Percentiles rank a stretch among this genome's conserved stretches.
Conservation (phyloP, 2,329 filamentous ascomycete species). For the Capronia americana region DNA sequence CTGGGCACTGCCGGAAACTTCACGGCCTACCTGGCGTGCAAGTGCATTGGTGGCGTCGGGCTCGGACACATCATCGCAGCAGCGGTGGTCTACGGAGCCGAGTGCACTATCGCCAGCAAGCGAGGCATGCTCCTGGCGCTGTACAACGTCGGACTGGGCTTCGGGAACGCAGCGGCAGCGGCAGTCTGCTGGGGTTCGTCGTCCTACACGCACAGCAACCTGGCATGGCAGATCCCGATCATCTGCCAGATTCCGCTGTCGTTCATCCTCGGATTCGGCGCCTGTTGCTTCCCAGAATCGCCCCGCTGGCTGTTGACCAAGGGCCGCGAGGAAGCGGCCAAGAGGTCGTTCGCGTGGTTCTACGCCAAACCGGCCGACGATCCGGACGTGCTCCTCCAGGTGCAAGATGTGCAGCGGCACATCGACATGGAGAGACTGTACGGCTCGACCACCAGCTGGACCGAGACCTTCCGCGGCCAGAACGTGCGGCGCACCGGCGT, state of each 20-base stretch:
- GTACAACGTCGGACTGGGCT: slow-evolving; percentile 37
- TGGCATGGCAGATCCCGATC: slow-evolving; percentile 44
- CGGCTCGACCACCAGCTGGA: slow-evolving; percentile 32
- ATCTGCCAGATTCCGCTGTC: slow-evolving; percentile 43
- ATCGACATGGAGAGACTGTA: slow-evolving; percentile 39
- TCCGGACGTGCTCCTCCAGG: slow-evolving; percentile 38
- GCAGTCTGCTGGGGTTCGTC: slow-evolving; percentile 43
- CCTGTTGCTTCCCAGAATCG: slow-evolving; percentile 53
- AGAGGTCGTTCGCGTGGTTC: slow-evolving; percentile 45
- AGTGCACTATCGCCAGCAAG: slow-evolving; percentile 58
- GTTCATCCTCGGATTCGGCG: slow-evolving; percentile 45
- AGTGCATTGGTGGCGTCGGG: slow-evolving; percentile 54
- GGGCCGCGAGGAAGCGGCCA: slow-evolving; percentile 50
- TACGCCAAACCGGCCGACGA: slow-evolving; percentile 30
- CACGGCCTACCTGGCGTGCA: slow-evolving; percentile 52
- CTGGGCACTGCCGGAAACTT: slow-evolving; percentile 40
- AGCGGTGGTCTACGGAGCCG: slow-evolving; percentile 60
- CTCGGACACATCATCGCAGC: slow-evolving; percentile 49
- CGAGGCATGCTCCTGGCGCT: slow-evolving; percentile 56
- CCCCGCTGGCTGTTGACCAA: slow-evolving; percentile 56
- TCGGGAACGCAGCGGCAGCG: slow-evolving; percentile 41
- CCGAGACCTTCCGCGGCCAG: slow-evolving; percentile 40
- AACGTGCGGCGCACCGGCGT: slow-evolving; percentile 40
- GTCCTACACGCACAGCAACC: slow-evolving; percentile 39
- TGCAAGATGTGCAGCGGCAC: slow-evolving; percentile 40